phyloP scores from a whole-genome alignment of 768 basidiomycete species.

The Lentinula sp. region DNA sequence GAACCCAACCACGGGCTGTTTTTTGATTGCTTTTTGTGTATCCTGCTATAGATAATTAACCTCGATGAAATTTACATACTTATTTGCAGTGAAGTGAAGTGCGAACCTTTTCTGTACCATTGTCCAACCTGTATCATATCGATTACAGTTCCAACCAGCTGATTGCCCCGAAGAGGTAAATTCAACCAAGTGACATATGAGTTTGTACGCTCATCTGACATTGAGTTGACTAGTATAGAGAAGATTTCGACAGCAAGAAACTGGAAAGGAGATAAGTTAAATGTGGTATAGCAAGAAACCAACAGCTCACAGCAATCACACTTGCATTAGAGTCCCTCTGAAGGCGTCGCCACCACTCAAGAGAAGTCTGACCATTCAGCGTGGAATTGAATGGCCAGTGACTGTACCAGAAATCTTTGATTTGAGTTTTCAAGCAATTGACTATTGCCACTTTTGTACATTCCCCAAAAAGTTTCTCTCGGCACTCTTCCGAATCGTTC shows the following conservation, averaged over 20 bases:
- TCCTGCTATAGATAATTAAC: too few relatives aligned
- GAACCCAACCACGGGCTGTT: too few relatives aligned
- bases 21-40: too few relatives aligned
- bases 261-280: conserved; percentile 7
- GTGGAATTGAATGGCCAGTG: conserved; percentile 8
- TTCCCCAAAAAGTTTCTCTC: not conserved
- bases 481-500: not conserved
- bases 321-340: not conserved
- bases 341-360: conserved; percentile 1
- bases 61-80: too few relatives aligned
- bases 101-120: conserved; percentile 9
- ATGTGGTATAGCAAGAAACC: too few relatives aligned
- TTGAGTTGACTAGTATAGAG: conserved; percentile 19
- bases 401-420: not conserved
- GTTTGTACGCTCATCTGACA: conserved; percentile 21
- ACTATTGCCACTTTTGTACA: not conserved
- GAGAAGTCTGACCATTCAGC: not conserved
- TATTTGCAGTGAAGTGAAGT: too few relatives aligned
- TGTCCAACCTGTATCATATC: conserved; percentile 1
- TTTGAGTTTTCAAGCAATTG: conserved; percentile 1
- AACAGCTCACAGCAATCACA: not conserved
- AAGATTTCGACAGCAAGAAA: conserved; percentile 16
- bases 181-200: conserved; percentile 20
- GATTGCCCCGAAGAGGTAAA: conserved; percentile 15
- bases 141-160: conserved; percentile 4